Evolutionary conservation across 2,329 filamentous ascomycete genomes (phyloP), one percentile per base, ranked within the genome.

Genomic region (Furcasterigmium sp.): DNA sequence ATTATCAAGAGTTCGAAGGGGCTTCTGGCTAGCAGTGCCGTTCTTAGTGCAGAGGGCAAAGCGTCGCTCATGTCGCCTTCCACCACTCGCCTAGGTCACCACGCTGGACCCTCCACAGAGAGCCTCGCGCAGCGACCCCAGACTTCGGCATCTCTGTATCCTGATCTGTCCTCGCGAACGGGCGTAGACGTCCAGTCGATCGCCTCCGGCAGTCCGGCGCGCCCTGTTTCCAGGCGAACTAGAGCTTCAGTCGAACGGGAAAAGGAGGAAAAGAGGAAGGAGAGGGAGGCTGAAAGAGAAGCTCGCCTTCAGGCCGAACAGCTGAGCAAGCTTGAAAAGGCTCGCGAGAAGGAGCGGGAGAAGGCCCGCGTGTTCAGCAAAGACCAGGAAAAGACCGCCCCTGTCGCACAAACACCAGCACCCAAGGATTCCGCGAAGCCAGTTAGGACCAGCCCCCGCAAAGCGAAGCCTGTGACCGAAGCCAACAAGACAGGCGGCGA

Each of bases 1-100:
- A 90, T 95, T 46, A 72, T 96, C 54, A 91, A 90, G 64, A 87
- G 84, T 43, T 93, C 91, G 23, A 26, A 26, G 23, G 87, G 85
- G 13, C 78, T 96, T 39, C 84, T 96, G 49, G 88, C 85, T 15
- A 94, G 86, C 52, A 91, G 80, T 52, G 80, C 79, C 3, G 78
- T 74, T 14, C 65, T 78, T 29, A 83, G 78, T 52, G 79, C 79
- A 0, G 80, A 84, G 51, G 76, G 76, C 8, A 84, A 82, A 52
- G 70, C 72, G 0, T 74, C 72, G 4, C 57, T 81, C 7, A 56
- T 80, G 17, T 81, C 79, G 4, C 74, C 80, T 3, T 74, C 77
- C 3, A 64, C 65, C 6, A 59, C 64, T 13, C 69, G 70, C 13
- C 57, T 78, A 2, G 74, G 62, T 11, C 50, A 69, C 8, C 65